Evolutionary conservation across 2,329 filamentous ascomycete genomes (phyloP), one percentile per base, ranked within the genome.

Genomic region (Xylaria sp.): DNA sequence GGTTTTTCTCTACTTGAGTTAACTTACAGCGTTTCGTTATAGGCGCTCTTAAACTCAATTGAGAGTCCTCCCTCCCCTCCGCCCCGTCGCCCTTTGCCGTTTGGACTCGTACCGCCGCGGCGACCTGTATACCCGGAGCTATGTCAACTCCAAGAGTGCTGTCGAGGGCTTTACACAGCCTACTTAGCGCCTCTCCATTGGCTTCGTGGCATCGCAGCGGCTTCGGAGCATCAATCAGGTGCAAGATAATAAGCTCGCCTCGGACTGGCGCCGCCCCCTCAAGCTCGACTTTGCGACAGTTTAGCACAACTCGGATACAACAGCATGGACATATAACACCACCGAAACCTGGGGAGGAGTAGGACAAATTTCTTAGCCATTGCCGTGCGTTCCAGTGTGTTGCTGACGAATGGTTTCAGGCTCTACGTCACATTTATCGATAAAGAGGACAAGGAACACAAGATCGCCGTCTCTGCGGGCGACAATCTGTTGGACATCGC

Each of bases 401-500:
- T 67, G 62, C 67, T 67, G 67, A 73, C 31, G 20, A 23, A 69
- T 58, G 39, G 18, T 20, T 31, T 13, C 72, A 97, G 94, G 80
- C 88, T 97, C 67, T 92, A 92, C 78, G 88, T 99, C 31, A 97
- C 94, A 0, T 98, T 98, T 79, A 88, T 98, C 74, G 94, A 98
- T 81, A 98, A 98, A 82, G 94, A 98, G 23, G 91, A 91, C 60
- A 84, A 88, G 36, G 86, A 90, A 73, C 87, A 93, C 80, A 93
- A 91, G 69, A 89, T 98, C 76, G 90, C 91, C 68, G 95, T 98
- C 9, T 85, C 89, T 15, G 90, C 92, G 75, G 96, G 96, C 59
- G 94, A 97, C 81, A 99, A 99, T 80, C 85, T 99, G 63, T 86
- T 99, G 64, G 95, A 98, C 78, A 95, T 99, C 77, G 96, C 95